Base-by-base conservation (phyloP, 2,329 filamentous ascomycete species). In the Aspergillus sp. region DNA sequence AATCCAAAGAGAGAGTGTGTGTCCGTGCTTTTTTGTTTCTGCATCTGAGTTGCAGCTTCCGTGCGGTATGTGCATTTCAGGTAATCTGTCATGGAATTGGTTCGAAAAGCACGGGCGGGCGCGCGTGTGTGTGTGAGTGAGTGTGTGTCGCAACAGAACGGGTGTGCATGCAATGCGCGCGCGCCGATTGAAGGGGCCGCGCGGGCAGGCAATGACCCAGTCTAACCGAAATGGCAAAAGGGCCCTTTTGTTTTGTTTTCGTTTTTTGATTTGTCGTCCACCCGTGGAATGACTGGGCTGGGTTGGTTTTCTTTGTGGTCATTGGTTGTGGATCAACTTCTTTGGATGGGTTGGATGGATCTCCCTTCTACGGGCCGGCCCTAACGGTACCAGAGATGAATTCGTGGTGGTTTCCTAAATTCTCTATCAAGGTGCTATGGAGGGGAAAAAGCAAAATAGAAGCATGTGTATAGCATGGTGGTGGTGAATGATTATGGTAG, bases 311-410 rank as follows among this genome's bases (percentile, higher is more conserved):
- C 47, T n/a, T 56, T 32, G 50, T 30, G 27, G 27, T 11, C 3
- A 27, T 10, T 30, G 27, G 27, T 10, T 30, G 27, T 27, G 36
- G 38, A 57, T 47, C 52, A 42, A 27, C 25, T 60, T 5, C 32
- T 13, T 11, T 36, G 32, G 32, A 36, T 64, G 62, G 65, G 63
- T 64, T 61, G 32, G 32, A 59, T 66, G 62, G 65, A 66, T 66
- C 67, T 65, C 62, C 47, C 56, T 44, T 32, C 56, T 50, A 62
- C 67, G 67, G 67, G 63, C 67, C 67, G 67, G 64, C 62, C 67
- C 67, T 68, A 64, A 54, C 58, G 61, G 63, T 66, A 61, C 66
- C 65, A 64, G 55, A 66, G 53, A 63, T 60, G 57, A 27, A n/a
- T 42, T 36, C 2, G 32, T 36, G 11, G 32, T 36, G 32, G 11